These are phyloP conservation scores for Ophiostoma tasmaniense DNA, from an alignment of 2,329 filamentous ascomycete genomes.

Conservation along the genomic window DNA sequence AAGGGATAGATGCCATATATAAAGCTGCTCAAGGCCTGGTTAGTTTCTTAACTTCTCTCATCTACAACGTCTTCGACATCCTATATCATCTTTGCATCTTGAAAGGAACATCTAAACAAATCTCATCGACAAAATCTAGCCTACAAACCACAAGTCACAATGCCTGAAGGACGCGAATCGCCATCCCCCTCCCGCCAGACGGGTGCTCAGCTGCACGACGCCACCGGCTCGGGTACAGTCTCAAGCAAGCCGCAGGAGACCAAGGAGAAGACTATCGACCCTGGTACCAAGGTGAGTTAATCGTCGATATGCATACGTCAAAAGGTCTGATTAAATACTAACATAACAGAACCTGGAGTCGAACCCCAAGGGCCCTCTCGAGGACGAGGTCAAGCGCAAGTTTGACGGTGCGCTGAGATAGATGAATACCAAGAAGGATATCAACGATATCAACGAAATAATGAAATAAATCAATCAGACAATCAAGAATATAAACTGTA, in stretches of 20 bases:
- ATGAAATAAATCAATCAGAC: not conserved
- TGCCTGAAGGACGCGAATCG: constrained; percentile 66
- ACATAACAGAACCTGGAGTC: constrained; percentile 36
- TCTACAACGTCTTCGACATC: not conserved
- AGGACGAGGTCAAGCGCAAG: constrained; percentile 52
- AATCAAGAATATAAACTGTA: not conserved
- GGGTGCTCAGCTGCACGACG: constrained; percentile 53
- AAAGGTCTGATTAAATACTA: not conserved
- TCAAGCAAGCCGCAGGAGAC: constrained; percentile 45
- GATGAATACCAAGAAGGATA: not conserved
- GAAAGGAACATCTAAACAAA: not conserved
- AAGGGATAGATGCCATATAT: not conserved
- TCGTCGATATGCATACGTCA: constrained; percentile 28
- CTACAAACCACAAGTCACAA: constrained; percentile 34
- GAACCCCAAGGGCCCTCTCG: constrained; percentile 59
- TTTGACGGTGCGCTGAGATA: constrained; percentile 30
- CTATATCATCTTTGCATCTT: not conserved
- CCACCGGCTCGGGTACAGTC: constrained; percentile 47
- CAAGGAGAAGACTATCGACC: constrained; percentile 3
- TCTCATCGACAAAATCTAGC: not conserved
- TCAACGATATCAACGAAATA: not conserved
- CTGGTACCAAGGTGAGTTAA: constrained; percentile 13
- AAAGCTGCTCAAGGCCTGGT: not conserved
- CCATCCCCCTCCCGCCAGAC: constrained; percentile 62
- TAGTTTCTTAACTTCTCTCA: not conserved